phyloP scores from a whole-genome alignment of 2,329 filamentous ascomycete species.

The Phaeosphaeria sp. region DNA sequence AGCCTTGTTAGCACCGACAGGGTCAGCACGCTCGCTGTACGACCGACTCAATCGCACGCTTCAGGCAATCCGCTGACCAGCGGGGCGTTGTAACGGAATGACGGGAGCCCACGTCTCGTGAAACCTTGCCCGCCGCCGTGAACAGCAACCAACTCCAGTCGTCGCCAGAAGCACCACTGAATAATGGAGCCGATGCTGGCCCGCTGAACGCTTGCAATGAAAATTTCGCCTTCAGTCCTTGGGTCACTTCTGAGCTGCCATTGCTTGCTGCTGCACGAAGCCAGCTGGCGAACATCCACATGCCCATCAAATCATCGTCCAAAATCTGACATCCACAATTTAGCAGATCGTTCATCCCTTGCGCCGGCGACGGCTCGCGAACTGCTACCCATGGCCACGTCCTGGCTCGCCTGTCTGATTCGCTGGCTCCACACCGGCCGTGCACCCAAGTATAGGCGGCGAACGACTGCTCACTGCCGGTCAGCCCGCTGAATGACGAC shows the following conservation, averaged over 20 bases:
- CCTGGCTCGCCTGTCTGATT: conserved; percentile 25
- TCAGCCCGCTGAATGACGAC: conserved; percentile 38
- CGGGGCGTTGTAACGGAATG: conserved; percentile 22
- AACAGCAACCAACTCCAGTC: conserved; percentile 6
- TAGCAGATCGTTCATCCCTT: conserved; percentile 33
- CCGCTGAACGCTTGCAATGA: conserved; percentile 13
- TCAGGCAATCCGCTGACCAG: conserved; percentile 40
- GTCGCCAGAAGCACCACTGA: conserved; percentile 2
- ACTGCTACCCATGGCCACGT: conserved; percentile 26
- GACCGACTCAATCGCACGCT: conserved; percentile 31
- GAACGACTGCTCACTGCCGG: conserved; percentile 35
- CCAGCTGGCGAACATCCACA: conserved; percentile 27
- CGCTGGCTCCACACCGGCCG: conserved; percentile 17
- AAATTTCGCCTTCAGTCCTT: background rate
- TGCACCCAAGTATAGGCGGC: conserved; percentile 11
- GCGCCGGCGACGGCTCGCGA: conserved; percentile 27
- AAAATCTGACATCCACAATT: conserved; percentile 33
- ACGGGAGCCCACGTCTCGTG: conserved; percentile 27
- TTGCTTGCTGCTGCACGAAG: conserved; percentile 25
- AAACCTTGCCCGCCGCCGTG: conserved; percentile 18
- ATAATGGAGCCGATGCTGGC: conserved; percentile 30
- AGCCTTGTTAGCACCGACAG: conserved; percentile 19
- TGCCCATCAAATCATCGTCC: conserved; percentile 35
- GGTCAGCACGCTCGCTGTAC: conserved; percentile 22
- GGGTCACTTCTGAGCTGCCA: conserved; percentile 25